Evolutionary conservation across 2,329 filamentous ascomycete genomes (phyloP), one percentile per base, ranked within the genome.

Genomic region (Xylaria sp.): DNA sequence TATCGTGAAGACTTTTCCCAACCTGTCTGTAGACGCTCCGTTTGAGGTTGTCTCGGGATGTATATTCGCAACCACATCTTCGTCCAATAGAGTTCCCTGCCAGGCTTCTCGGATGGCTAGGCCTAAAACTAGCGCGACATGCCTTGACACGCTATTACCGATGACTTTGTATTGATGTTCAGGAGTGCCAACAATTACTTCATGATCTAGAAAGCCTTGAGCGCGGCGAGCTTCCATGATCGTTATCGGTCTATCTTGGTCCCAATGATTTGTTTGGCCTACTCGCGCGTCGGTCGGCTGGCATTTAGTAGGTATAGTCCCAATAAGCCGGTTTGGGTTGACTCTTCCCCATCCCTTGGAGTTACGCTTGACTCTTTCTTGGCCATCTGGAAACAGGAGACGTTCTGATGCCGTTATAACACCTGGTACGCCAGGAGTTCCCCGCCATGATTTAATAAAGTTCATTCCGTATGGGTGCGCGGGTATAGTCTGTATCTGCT

Each of bases 81-180:
- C 61, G 48, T 69, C 70, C 51, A 76, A 76, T 20, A 84, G 69
- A 2, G 80, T 79, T 0, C 81, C 82, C 4, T 80, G 73, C 80
- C 81, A 89, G 0, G 90, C 90, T 69, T 90, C 85, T 8, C 90
- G 83, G 13, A 94, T 80, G 10, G 85, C 82, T 4, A 92, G 75
- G 0, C 93, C 93, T 1, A 94, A 77, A 0, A 89, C 88, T 20
- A 94, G 79, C 0, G 92, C 88, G 0, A 93, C 87, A 28, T 88
- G 87, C 9, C 92, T 83, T 2, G 92, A 88, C 0, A 97, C 93
- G 34, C 90, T 92, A 78, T 97, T 97, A 0, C 93, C 93, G 0
- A 94, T 83, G 23, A 93, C 88, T 64, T 85, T 87, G 81, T 87
- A 90, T 75, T 93, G 90, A 1, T 89, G 81, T 0, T 46, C 10